A percentile compares a stretch with the other conserved stretches of the same genome.
Evolutionary conservation across 1,284 basidiomycete genomes (phyloP).

Genomic region (Leccinum subfulvum): DNA sequence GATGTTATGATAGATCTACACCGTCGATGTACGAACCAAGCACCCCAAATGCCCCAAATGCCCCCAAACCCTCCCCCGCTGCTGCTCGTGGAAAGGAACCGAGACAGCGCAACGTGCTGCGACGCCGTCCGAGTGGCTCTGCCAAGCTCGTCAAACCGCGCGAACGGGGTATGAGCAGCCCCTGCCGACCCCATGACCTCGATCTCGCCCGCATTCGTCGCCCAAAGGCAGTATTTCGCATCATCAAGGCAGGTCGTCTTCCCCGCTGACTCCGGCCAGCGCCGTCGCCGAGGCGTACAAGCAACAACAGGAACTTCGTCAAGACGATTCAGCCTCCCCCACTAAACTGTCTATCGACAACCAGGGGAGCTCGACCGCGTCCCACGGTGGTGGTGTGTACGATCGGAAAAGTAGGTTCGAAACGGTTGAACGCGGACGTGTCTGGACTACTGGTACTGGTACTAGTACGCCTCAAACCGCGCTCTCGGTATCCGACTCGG

Average conservation of each 20-base stretch:
- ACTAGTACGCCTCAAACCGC: not conserved
- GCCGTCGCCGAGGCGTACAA: conserved; percentile 60
- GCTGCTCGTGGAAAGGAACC: conserved; percentile 20
- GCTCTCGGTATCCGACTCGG: conserved; percentile 12
- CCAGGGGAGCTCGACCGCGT: conserved; percentile 8
- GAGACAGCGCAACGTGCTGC: conserved; percentile 44
- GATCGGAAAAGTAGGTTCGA: conserved; percentile 17
- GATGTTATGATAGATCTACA: conserved; percentile 15
- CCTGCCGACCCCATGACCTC: not conserved
- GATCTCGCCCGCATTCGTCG: not conserved
- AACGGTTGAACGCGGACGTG: conserved; percentile 2
- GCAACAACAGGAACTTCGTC: conserved; percentile 40
- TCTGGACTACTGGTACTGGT: not conserved
- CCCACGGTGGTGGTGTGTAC: conserved; percentile 6
- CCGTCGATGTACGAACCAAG: conserved; percentile 23
- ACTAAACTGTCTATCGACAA: conserved; percentile 14
- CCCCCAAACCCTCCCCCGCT: not conserved
- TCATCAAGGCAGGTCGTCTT: not conserved
- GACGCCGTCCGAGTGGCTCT: conserved; percentile 41
- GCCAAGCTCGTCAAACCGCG: conserved; percentile 30
- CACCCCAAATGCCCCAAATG: conserved; percentile 2
- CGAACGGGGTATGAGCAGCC: conserved; percentile 14
- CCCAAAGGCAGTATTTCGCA: conserved; percentile 1
- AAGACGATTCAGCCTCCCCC: conserved; percentile 13
- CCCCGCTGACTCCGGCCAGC: conserved; percentile 52